Evolutionary conservation across 2,329 filamentous ascomycete genomes (phyloP), one percentile per base, ranked within the genome.

Genomic region (Hypoxylon sp.): DNA sequence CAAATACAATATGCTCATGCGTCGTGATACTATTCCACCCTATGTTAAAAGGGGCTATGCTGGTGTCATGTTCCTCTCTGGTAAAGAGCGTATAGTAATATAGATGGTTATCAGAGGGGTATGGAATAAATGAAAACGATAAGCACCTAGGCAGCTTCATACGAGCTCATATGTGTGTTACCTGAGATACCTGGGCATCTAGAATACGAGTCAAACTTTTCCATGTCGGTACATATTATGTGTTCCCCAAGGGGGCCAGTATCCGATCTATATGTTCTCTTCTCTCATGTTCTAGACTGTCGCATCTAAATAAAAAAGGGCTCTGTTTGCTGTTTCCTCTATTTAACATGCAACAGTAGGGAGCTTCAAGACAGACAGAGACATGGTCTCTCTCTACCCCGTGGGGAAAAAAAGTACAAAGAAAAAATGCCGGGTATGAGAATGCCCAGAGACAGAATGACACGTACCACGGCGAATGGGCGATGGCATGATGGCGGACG

Each of bases 401-500:
- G 51, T 63, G 66, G 66, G 66, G 66, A 66, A 69, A 31, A 69
- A 29, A 47, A 13, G 10, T 26, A 17, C 29, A 58, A 10, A 35
- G 37, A 24, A 50, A 56, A 65, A 51, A 29, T 63, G 59, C 63
- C 53, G 50, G 60, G 58, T 58, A 58, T 46, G 56, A 61, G 51
- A 47, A 17, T 39, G 48, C 26, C 39, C 42, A 54, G 44, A 51
- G 11, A 31, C 13, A 48, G 31, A 9, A 55, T 29, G 51, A 53
- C 48, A 46, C 39, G 57, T 63, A 48, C 65, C 10, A 58, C 60
- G 13, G 4, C 24, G 33, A 58, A 39, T 37, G 60, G 65, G 37
- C 62, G 65, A 68, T 68, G 61, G 56, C 56, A 64, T 68, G 51
- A 65, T 52, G 52, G 39, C 42, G 47, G 33, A 44, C 53, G 35